phyloP scores from a whole-genome alignment of 2,329 filamentous ascomycete species.

The Alternaria ethzedia region DNA sequence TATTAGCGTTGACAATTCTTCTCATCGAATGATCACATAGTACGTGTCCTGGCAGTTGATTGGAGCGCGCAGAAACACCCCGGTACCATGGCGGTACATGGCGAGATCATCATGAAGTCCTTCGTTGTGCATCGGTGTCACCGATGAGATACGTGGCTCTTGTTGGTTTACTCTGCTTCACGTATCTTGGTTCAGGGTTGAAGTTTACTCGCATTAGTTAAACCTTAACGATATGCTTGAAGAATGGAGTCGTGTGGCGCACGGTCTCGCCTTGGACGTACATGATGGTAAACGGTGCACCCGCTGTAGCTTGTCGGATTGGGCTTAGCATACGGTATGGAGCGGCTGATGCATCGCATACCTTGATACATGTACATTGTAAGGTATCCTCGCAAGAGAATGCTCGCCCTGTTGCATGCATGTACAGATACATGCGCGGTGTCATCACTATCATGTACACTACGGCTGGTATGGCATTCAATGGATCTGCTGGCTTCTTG shows the following conservation, averaged over 20 bases:
- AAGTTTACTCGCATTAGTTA: background rate
- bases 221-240: background rate
- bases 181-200: background rate
- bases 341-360: background rate
- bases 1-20: background rate
- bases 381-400: background rate
- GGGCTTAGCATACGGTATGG: background rate
- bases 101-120: background rate
- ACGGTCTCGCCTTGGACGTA: background rate
- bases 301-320: background rate
- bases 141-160: background rate
- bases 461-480: background rate
- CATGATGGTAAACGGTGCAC: background rate
- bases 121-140: background rate
- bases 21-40: background rate
- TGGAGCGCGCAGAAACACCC: background rate
- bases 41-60: background rate
- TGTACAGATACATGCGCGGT: background rate
- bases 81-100: background rate
- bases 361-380: background rate
- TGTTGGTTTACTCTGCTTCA: background rate
- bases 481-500: background rate
- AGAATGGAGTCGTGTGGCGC: background rate
- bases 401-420: background rate
- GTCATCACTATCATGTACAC: background rate